These are phyloP conservation scores for Linderniella brevidens DNA, from an alignment of 257 asterid species.

Conservation along the genomic window DNA sequence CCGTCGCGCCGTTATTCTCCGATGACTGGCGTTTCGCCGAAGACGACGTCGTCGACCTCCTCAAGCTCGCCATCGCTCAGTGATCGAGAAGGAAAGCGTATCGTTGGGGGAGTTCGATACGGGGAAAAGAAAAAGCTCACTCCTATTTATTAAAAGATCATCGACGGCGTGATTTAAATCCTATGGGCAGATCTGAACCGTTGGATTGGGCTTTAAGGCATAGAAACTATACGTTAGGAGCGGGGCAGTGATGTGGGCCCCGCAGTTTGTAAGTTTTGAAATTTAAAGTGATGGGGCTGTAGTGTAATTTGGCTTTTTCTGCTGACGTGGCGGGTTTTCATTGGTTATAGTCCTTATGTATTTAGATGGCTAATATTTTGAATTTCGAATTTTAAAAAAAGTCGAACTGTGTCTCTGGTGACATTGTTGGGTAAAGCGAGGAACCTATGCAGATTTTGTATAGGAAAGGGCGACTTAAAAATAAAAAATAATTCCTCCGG, in stretches of 20 bases:
- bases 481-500: too few relatives aligned
- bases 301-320: too few relatives aligned
- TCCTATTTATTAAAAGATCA: too few relatives aligned
- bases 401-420: too few relatives aligned
- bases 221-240: constrained; percentile 40
- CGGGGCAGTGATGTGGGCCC: constrained; percentile 40
- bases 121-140: background rate
- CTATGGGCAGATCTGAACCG: constrained; percentile 31
- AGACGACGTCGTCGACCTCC: constrained; percentile 52
- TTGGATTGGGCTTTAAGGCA: constrained; percentile 16
- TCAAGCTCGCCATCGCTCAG: constrained; percentile 27
- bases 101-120: background rate
- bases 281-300: constrained; percentile 2
- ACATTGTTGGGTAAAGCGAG: too few relatives aligned
- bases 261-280: constrained; percentile 20
- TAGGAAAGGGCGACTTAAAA: too few relatives aligned
- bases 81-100: constrained; percentile 8
- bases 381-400: too few relatives aligned
- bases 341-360: too few relatives aligned
- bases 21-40: constrained; percentile 51
- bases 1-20: constrained; percentile 25
- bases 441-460: too few relatives aligned
- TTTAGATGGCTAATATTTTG: too few relatives aligned
- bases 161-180: constrained; percentile 15
- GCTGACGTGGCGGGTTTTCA: too few relatives aligned